Conservation (phyloP, 495 filamentous ascomycete genomes). For the Penicillium angulare region DNA sequence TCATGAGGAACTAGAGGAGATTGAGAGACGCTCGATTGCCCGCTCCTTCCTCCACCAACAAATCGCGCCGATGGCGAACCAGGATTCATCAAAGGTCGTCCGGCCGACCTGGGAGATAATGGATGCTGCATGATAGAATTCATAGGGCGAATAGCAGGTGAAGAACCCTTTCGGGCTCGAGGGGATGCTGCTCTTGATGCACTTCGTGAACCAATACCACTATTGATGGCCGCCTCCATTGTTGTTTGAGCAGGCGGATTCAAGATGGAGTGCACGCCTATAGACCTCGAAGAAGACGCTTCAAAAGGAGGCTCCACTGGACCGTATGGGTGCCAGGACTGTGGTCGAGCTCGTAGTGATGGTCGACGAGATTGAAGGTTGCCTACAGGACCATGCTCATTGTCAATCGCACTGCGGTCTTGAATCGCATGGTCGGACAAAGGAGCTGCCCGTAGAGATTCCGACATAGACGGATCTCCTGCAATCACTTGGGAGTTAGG, state of each 20-base stretch:
- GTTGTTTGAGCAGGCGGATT: constrained; percentile 42
- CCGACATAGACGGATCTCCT: constrained; percentile 51
- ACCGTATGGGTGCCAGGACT: constrained; percentile 40
- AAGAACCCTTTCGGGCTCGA: constrained; percentile 33
- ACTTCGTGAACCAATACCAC: constrained; percentile 26
- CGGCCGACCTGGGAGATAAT: constrained; percentile 38
- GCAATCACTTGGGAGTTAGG: constrained; percentile 27
- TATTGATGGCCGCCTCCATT: constrained; percentile 17
- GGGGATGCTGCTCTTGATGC: constrained; percentile 27
- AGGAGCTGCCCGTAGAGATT: constrained; percentile 35
- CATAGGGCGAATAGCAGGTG: constrained; percentile 31
- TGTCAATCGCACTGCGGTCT: constrained; percentile 25
- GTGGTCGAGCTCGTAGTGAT: constrained; percentile 31
- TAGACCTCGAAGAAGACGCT: constrained; percentile 38
- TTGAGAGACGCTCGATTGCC: constrained; percentile 47
- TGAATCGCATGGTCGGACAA: constrained; percentile 30
- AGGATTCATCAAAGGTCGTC: constrained; percentile 61
- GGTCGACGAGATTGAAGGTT: constrained; percentile 24
- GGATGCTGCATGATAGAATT: constrained; percentile 36
- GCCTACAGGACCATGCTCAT: constrained; percentile 23
- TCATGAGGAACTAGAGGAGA: constrained; percentile 43
- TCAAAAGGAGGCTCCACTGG: constrained; percentile 41
- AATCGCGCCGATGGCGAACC: constrained; percentile 57
- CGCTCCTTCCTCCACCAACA: constrained; percentile 34
- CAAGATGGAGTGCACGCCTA: constrained; percentile 52